phyloP scores from a whole-genome alignment of 176 grass and related monocot genomes.

The Miscanthus lutarioriparius region DNA sequence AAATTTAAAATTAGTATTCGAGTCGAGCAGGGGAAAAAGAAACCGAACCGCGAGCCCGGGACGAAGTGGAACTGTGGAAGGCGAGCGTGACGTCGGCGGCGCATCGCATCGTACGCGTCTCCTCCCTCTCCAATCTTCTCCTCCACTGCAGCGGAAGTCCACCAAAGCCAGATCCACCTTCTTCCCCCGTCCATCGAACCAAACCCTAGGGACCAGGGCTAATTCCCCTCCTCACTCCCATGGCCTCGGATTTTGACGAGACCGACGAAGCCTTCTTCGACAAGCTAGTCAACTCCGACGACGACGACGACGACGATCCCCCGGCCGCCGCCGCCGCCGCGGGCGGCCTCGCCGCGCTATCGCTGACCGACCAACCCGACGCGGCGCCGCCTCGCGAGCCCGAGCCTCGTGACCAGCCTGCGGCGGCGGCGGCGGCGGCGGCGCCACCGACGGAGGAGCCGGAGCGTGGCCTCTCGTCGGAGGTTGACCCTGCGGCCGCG shows the following conservation, averaged over 20 bases:
- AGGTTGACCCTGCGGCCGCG: too few relatives aligned
- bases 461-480: neutral
- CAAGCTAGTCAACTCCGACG: conserved; percentile 77
- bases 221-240: neutral
- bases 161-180: neutral
- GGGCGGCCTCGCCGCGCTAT: conserved; percentile 36
- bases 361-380: conserved; percentile 4
- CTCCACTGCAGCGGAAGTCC: neutral
- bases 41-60: too few relatives aligned
- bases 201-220: neutral
- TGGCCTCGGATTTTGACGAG: conserved; percentile 57
- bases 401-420: neutral
- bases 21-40: too few relatives aligned
- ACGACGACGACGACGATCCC: neutral
- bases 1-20: too few relatives aligned
- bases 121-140: neutral
- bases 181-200: neutral
- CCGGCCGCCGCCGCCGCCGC: neutral
- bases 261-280: conserved; percentile 89
- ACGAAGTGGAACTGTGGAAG: too few relatives aligned
- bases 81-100: neutral
- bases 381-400: neutral
- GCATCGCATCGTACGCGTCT: neutral
- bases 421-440: too few relatives aligned
- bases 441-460: neutral